phyloP scores from a whole-genome alignment of 2,329 filamentous ascomycete genomes.

The Exophiala mesophila region DNA sequence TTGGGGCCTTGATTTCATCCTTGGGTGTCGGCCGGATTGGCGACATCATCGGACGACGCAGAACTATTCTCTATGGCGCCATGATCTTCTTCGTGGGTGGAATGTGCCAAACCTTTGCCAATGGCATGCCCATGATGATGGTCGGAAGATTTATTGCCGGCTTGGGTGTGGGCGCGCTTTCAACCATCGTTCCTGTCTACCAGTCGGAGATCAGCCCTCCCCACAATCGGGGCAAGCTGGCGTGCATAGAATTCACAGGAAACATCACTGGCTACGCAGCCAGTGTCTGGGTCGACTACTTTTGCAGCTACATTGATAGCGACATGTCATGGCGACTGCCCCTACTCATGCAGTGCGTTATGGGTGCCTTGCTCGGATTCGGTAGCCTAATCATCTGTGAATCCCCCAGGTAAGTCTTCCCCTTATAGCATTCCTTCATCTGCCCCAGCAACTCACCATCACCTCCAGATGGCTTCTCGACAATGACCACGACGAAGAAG shows the following conservation, averaged over 20 bases:
- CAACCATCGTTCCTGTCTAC: conserved; percentile 88
- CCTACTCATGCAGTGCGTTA: conserved; percentile 85
- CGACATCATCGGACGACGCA: conserved; percentile 82
- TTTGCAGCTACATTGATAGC: conserved; percentile 82
- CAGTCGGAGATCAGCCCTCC: conserved; percentile 94
- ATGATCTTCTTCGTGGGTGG: conserved; percentile 82
- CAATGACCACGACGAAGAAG: conserved; percentile 96
- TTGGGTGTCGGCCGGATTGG: conserved; percentile 81
- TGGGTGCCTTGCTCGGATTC: conserved; percentile 78
- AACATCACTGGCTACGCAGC: conserved; percentile 95
- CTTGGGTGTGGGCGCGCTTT: conserved; percentile 80
- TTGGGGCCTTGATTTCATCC: conserved; percentile 88
- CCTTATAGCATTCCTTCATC: too few relatives aligned
- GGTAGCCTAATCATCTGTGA: conserved; percentile 94
- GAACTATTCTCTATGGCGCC: conserved; percentile 89
- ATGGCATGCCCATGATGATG: conserved; percentile 83
- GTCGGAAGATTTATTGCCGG: conserved; percentile 77
- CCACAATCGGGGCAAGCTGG: conserved; percentile 90
- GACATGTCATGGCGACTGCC: conserved; percentile 88
- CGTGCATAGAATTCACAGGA: conserved; percentile 96
- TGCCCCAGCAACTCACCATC: too few relatives aligned
- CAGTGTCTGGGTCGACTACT: conserved; percentile 98
- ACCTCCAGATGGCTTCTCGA: conserved; percentile 80
- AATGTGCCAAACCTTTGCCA: conserved; percentile 75
- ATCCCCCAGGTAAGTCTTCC: conserved; percentile 72